phyloP scores from a whole-genome alignment of 176 grass and related monocot species.

The Eleusine coracana region DNA sequence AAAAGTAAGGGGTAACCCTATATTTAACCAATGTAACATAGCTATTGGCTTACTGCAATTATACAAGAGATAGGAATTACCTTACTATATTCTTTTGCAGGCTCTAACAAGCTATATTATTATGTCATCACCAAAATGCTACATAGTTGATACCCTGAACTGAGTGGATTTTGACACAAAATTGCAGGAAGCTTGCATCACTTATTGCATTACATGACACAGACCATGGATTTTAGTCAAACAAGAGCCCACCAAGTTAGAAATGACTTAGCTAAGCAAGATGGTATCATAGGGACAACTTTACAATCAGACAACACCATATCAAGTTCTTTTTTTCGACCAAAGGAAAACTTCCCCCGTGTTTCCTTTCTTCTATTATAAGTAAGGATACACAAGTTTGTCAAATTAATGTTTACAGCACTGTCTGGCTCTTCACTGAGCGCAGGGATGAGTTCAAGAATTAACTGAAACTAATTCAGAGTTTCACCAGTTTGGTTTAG shows the following conservation, averaged over 20 bases:
- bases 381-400: too few species aligned
- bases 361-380: too few species aligned
- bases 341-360: too few species aligned
- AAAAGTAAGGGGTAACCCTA: neutral
- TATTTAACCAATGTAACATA: constrained; percentile 14
- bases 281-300: neutral
- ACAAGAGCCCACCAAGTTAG: neutral
- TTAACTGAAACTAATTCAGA: too few species aligned
- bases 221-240: neutral
- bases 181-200: neutral
- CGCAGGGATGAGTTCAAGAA: too few species aligned
- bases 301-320: neutral
- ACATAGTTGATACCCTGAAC: neutral
- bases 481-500: too few species aligned
- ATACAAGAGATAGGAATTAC: neutral
- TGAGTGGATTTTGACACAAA: neutral
- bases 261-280: neutral
- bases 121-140: neutral
- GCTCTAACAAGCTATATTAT: neutral
- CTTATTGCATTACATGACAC: constrained; percentile 1
- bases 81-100: neutral
- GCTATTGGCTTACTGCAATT: constrained; percentile 24
- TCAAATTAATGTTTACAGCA: too few species aligned
- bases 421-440: too few species aligned
- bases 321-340: neutral